phyloP scores from a whole-genome alignment of 2,329 filamentous ascomycete species.

The Stenocarpella maydis region DNA sequence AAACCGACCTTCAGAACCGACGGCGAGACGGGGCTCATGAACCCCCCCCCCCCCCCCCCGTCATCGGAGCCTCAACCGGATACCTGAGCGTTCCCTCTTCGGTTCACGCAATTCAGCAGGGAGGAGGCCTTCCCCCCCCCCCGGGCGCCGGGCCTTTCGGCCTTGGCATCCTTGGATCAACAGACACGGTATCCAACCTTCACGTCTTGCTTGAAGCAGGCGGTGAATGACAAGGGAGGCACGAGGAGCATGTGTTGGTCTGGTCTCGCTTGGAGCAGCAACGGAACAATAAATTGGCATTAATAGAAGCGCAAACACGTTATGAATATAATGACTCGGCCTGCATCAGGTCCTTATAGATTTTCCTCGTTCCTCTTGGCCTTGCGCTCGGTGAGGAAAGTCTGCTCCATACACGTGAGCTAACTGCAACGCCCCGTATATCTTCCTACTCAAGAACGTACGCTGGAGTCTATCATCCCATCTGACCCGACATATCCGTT shows the following conservation, averaged over 20 bases:
- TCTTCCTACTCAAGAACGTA: neutral
- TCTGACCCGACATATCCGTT: neutral
- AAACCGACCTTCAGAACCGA: neutral
- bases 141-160: neutral
- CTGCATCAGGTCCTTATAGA: constrained; percentile 1
- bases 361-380: neutral
- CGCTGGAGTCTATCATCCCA: neutral
- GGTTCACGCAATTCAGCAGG: neutral
- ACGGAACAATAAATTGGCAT: constrained; percentile 16
- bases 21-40: neutral
- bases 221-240: neutral
- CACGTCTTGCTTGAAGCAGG: constrained; percentile 17
- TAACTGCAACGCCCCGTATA: too few relatives aligned
- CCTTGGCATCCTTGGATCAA: neutral
- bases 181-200: neutral
- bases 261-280: neutral
- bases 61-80: neutral
- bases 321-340: constrained; percentile 18
- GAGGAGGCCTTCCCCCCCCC: neutral
- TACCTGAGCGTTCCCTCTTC: neutral
- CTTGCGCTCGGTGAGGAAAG: neutral
- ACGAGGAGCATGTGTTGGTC: neutral
- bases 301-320: constrained; percentile 19
- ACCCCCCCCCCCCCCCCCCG: too few relatives aligned
- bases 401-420: neutral